A percentile compares a stretch with the other conserved stretches of the same genome.
These are phyloP conservation scores for Macaranga tanarius DNA, from an alignment of 441 rosid genomes.

Conservation along the genomic window DNA sequence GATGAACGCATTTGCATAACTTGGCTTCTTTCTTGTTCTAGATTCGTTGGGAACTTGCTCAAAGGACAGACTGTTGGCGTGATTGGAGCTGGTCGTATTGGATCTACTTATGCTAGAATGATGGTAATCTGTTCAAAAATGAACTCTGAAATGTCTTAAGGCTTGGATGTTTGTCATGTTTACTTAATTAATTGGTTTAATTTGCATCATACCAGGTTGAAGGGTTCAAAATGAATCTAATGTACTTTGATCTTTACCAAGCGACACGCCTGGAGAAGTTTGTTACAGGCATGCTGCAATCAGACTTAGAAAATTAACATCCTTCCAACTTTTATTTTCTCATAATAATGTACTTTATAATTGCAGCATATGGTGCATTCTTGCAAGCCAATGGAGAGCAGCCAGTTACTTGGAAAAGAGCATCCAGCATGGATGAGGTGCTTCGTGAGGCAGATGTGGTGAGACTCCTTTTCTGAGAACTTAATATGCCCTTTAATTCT, in stretches of 20 bases:
- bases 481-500: background rate
- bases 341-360: slow-evolving; percentile 4
- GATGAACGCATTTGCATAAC: background rate
- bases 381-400: slow-evolving; percentile 80
- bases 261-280: slow-evolving; percentile 90
- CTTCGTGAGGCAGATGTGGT: slow-evolving; percentile 88
- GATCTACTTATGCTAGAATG: slow-evolving; percentile 95
- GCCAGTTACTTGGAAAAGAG: slow-evolving; percentile 91
- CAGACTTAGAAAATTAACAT: background rate
- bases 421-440: slow-evolving; percentile 83
- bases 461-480: slow-evolving; percentile 20
- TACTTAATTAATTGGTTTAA: background rate
- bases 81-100: slow-evolving; percentile 95
- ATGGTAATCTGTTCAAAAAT: slow-evolving; percentile 55
- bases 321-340: slow-evolving; percentile 5
- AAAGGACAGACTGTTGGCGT: slow-evolving; percentile 98
- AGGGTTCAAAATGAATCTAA: slow-evolving; percentile 97
- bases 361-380: slow-evolving; percentile 77
- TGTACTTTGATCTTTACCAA: slow-evolving; percentile 88
- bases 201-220: slow-evolving; percentile 53
- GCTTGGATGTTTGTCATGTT: background rate
- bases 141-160: slow-evolving; percentile 4
- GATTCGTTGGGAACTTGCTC: slow-evolving; percentile 92
- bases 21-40: slow-evolving; percentile 20
- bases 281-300: slow-evolving; percentile 57